A percentile compares a stretch with the other conserved stretches of the same genome.
Evolutionary conservation across 2,329 filamentous ascomycete species (phyloP).

Genomic region (Fusarium redolens): DNA sequence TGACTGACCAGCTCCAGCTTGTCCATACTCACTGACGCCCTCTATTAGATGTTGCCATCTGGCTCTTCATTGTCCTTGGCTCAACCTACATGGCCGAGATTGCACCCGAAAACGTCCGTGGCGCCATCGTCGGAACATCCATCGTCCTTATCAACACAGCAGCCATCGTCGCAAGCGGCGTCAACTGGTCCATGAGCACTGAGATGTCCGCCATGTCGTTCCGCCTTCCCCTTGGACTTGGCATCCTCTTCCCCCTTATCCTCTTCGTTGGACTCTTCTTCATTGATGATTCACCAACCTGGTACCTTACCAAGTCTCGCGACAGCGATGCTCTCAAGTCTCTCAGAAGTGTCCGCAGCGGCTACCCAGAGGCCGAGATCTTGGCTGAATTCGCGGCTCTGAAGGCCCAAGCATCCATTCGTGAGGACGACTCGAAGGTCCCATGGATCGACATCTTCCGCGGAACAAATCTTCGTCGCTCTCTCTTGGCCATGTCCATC

Average conservation of each 20-base stretch:
- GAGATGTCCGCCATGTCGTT: not conserved
- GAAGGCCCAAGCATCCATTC: not conserved
- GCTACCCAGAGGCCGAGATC: not conserved
- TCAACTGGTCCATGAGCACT: not conserved
- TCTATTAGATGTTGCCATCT: not conserved
- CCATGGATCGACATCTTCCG: not conserved
- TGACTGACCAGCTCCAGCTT: rapidly evolving
- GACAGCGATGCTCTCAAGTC: not conserved
- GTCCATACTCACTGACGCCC: rapidly evolving
- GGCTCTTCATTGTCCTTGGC: not conserved
- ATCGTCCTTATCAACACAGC: not conserved
- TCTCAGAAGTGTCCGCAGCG: not conserved
- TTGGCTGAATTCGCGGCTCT: not conserved
- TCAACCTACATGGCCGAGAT: not conserved
- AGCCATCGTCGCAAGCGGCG: not conserved
- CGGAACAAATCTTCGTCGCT: not conserved
- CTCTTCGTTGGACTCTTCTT: not conserved
- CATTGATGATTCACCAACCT: not conserved
- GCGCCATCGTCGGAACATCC: not conserved
- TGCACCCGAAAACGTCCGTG: not conserved
- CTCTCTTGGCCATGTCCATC: not conserved
- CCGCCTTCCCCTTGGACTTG: not conserved
- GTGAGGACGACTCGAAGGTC: not conserved
- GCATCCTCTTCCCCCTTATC: not conserved
- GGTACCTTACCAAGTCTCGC: slow-evolving; percentile 1